Conservation (phyloP, 768 basidiomycete genomes). For the Rhodocollybia butyracea region DNA sequence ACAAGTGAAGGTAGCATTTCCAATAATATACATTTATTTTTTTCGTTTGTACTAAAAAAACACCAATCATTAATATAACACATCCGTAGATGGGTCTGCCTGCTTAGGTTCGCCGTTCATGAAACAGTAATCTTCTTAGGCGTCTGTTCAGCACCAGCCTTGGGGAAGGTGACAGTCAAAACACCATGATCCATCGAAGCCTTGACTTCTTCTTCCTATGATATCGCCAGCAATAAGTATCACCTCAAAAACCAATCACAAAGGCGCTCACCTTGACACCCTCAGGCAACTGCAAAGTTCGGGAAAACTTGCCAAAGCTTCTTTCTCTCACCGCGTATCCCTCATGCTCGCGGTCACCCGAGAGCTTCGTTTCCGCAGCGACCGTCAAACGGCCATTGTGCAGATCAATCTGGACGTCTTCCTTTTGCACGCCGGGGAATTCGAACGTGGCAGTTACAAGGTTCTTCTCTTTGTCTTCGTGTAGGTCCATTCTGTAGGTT, state of each 20-base stretch:
- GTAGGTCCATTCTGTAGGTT: conserved; percentile 49
- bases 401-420: conserved; percentile 52
- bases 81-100: too few relatives aligned
- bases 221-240: not conserved
- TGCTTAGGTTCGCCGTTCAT: too few relatives aligned
- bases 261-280: conserved; percentile 45
- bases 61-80: too few relatives aligned
- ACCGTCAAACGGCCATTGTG: conserved; percentile 48
- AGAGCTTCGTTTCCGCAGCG: conserved; percentile 44
- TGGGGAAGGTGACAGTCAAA: conserved; percentile 51
- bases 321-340: conserved; percentile 51
- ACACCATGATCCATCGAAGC: conserved; percentile 50
- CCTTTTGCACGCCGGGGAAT: conserved; percentile 53
- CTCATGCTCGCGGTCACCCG: conserved; percentile 32
- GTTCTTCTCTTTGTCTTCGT: conserved; percentile 46
- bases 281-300: conserved; percentile 49
- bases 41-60: too few relatives aligned
- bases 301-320: conserved; percentile 41
- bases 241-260: conserved; percentile 18
- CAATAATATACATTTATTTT: too few relatives aligned
- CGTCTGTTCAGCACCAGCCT: conserved; percentile 32
- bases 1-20: too few relatives aligned
- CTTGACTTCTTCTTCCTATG: conserved; percentile 30
- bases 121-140: conserved; percentile 33
- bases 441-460: conserved; percentile 59